Evolutionary conservation across 257 asterid genomes (phyloP), one percentile per base, ranked within the genome.

Genomic region (Buddleja alternifolia): DNA sequence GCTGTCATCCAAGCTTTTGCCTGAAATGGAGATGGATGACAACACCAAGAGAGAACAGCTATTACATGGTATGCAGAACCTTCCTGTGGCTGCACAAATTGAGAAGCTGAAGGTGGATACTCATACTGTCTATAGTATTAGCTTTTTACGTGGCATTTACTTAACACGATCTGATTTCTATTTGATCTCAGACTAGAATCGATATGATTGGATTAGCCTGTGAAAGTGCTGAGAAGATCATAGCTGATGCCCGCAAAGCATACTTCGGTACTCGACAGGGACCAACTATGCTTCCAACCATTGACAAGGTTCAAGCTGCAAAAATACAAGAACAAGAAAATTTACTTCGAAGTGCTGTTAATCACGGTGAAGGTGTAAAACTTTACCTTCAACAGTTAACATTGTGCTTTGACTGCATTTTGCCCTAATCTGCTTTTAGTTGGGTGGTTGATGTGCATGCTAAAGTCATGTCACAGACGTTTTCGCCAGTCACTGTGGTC

Each of bases 241-340:
- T 93, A 70, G 95, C 96, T 60, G 97, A 93, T 73, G 87, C 96
- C 1, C 94, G 97, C 11, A 93, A 90, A 74, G 77, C 92, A 70
- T 73, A 84, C 82, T 87, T 90, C 73, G 93, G 97, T 46, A 91
- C 96, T 73, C 85, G 97, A 52, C 99, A 93, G 74, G 99, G 96
- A 67, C 88, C 99, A 34, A 78, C 95, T 24, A 81, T 82, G 73
- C 88, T 93, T 68, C 99, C 99, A 65, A 85, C 97, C 60, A 72
- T 93, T 7, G 99, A 93, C 86, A 93, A 93, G 87, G 97, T 76
- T 77, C 99, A 93, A 82, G 97, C 99, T 74, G 96, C 96, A 65
- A 93, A 93, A 83, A 90, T 93, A 73, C 97, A 93, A 71, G 99
- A 93, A 68, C 97, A 93, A 75, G 99, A 93, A 81, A 93, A 79